phyloP scores from a whole-genome alignment of 768 basidiomycete genomes.

The Leccinum imitatum region DNA sequence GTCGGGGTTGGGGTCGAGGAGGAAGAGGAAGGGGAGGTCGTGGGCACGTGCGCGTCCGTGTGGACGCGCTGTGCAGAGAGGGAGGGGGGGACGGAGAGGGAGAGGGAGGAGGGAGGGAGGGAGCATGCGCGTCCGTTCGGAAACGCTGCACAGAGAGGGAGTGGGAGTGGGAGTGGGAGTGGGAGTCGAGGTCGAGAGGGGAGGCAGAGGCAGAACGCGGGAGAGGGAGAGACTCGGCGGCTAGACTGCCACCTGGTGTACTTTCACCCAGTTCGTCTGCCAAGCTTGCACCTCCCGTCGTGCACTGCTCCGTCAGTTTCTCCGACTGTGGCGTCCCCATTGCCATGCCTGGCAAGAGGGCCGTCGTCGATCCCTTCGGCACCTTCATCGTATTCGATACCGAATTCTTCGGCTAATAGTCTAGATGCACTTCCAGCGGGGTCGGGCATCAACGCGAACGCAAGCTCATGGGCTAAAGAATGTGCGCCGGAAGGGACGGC shows the following conservation, averaged over 20 bases:
- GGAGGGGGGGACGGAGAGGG: too few relatives aligned
- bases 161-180: too few relatives aligned
- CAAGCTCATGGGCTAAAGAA: conserved; percentile 85
- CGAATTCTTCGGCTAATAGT: conserved; percentile 83
- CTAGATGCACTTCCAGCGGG: conserved; percentile 69
- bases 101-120: too few relatives aligned
- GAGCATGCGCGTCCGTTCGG: too few relatives aligned
- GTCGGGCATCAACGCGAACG: conserved; percentile 85
- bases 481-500: conserved; percentile 39
- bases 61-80: too few relatives aligned
- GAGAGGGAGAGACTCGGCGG: conserved; percentile 13
- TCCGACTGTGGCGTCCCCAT: conserved; percentile 29
- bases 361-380: conserved; percentile 69
- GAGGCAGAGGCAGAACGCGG: too few relatives aligned
- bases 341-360: conserved; percentile 26
- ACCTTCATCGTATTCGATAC: conserved; percentile 86
- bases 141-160: too few relatives aligned
- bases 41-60: too few relatives aligned
- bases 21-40: too few relatives aligned
- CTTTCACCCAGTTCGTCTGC: conserved; percentile 41
- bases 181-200: too few relatives aligned
- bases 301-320: conserved; percentile 32
- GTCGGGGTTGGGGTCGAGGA: too few relatives aligned
- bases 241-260: conserved; percentile 20
- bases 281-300: conserved; percentile 36